A percentile compares a stretch with the other conserved stretches of the same genome.
These are phyloP conservation scores for Lactarius pseudohatsudake DNA, from an alignment of 768 basidiomycete species.

Conservation along the genomic window DNA sequence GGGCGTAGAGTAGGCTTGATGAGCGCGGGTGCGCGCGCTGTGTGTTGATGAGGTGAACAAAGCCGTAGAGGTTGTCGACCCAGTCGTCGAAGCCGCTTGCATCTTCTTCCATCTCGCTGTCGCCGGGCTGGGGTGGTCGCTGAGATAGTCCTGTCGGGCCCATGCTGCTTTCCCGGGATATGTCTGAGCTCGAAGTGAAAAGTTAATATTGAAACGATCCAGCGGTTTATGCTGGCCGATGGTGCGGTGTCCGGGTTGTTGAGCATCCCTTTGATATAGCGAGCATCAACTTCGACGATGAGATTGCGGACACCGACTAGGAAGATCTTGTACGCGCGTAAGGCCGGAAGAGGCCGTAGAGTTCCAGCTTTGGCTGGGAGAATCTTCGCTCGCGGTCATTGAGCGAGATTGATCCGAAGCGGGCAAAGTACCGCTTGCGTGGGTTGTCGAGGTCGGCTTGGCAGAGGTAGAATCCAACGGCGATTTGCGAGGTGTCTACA, in stretches of 20 bases:
- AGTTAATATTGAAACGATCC: constrained; percentile 42
- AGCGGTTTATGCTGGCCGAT: constrained; percentile 40
- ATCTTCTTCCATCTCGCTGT: background rate
- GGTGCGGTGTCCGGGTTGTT: constrained; percentile 41
- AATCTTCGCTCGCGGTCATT: constrained; percentile 32
- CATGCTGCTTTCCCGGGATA: constrained; percentile 33
- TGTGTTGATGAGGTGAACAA: background rate
- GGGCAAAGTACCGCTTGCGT: constrained; percentile 30
- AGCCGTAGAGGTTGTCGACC: background rate
- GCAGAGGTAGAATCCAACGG: constrained; percentile 31
- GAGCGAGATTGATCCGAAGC: constrained; percentile 43
- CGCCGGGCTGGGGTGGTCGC: background rate
- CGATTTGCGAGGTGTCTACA: too few species aligned
- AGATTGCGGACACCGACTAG: constrained; percentile 35
- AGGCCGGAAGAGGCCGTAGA: constrained; percentile 32
- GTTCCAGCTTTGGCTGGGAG: constrained; percentile 34
- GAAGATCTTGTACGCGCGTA: constrained; percentile 25
- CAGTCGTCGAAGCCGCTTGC: background rate
- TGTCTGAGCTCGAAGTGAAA: constrained; percentile 41
- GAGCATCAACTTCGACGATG: constrained; percentile 38
- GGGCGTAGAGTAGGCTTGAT: too few species aligned
- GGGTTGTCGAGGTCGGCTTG: constrained; percentile 31
- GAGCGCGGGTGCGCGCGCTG: too few species aligned
- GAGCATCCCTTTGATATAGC: constrained; percentile 43
- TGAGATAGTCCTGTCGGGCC: constrained; percentile 38